Percentiles rank a stretch among this genome's conserved stretches.
phyloP scores from a whole-genome alignment of 2,329 filamentous ascomycete species.

The Calonectria crousiana region DNA sequence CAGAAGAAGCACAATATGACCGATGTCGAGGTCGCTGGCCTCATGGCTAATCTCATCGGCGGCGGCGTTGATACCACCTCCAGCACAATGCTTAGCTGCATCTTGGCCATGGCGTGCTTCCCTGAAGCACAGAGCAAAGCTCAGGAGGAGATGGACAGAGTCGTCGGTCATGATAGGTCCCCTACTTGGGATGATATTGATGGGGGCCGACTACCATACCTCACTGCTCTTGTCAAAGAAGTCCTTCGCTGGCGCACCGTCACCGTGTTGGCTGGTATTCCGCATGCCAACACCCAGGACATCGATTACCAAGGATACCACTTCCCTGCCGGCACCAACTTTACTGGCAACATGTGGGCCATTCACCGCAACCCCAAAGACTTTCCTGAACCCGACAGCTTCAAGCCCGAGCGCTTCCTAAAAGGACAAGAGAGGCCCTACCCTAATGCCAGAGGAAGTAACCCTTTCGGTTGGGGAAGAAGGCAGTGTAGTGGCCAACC shows the following conservation, averaged over 20 bases:
- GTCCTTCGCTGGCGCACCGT: neutral
- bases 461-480: neutral
- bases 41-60: neutral
- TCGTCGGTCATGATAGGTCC: neutral
- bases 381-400: neutral
- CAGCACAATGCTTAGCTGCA: neutral
- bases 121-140: neutral
- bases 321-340: constrained; percentile 5
- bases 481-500: neutral
- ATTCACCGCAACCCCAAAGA: neutral
- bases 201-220: neutral
- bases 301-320: constrained; percentile 12
- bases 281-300: neutral
- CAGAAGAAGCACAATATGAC: neutral
- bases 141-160: neutral
- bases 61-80: neutral
- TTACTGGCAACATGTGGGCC: constrained; percentile 2
- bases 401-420: constrained; percentile 1
- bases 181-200: neutral
- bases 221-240: neutral
- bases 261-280: neutral
- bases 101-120: neutral
- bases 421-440: neutral
- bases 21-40: neutral
- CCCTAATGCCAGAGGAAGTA: neutral